phyloP scores from a whole-genome alignment of 257 asterid genomes.

The Lantana camara region DNA sequence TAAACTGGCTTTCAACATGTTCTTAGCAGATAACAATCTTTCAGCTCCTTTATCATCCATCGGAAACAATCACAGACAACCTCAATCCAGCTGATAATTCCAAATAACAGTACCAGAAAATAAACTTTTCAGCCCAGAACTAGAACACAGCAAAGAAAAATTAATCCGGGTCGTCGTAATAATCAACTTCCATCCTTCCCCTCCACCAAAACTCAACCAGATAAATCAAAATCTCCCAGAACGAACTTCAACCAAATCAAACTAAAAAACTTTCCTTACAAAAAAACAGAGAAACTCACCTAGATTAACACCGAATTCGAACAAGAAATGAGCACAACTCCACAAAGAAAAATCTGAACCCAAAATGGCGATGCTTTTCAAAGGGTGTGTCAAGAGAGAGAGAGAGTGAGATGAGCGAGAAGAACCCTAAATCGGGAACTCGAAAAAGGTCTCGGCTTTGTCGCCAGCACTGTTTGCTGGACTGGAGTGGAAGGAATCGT shows the following conservation, averaged over 20 bases:
- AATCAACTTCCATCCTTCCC: constrained; percentile 40
- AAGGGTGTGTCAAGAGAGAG: not conserved
- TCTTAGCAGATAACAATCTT: constrained; percentile 67
- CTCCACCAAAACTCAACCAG: constrained; percentile 25
- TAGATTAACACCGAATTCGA: constrained; percentile 2
- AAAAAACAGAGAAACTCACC: constrained; percentile 23
- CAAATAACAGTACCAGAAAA: not conserved
- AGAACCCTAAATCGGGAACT: constrained; percentile 44
- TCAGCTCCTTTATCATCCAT: constrained; percentile 71
- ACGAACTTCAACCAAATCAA: constrained; percentile 24
- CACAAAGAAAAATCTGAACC: constrained; percentile 21
- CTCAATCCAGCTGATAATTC: constrained; percentile 12
- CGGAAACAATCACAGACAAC: constrained; percentile 16
- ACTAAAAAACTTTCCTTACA: not conserved
- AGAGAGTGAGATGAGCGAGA: constrained; percentile 22
- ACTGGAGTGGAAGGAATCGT: constrained; percentile 23
- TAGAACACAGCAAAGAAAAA: not conserved
- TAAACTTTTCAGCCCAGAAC: constrained; percentile 2
- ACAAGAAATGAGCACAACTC: constrained; percentile 15
- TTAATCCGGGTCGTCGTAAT: constrained; percentile 36
- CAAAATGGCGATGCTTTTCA: constrained; percentile 14
- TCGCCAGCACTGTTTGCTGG: constrained; percentile 18
- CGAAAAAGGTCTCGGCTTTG: constrained; percentile 25
- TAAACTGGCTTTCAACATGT: constrained; percentile 52
- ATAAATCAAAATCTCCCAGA: constrained; percentile 7